Percentiles rank a stretch among this genome's conserved stretches.
These are phyloP conservation scores for Ceratobasidium sp. DNA, from an alignment of 1,284 basidiomycete genomes.

Conservation along the genomic window DNA sequence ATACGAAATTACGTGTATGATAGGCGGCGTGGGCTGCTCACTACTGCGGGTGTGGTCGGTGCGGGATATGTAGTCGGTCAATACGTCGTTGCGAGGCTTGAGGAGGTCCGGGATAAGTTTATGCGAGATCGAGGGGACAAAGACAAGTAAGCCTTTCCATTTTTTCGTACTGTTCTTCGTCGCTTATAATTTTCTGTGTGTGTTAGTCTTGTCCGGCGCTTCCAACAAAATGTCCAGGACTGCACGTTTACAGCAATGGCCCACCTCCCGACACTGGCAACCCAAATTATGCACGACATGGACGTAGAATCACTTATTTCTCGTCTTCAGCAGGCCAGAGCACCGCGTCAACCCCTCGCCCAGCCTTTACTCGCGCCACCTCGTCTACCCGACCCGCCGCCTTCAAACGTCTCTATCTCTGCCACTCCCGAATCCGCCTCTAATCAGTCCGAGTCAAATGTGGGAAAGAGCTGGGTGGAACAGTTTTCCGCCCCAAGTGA, in stretches of 20 bases:
- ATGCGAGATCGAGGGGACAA: conserved; percentile 72
- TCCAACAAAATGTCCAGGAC: conserved; percentile 85
- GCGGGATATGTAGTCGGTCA: conserved; percentile 73
- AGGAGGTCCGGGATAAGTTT: conserved; percentile 75
- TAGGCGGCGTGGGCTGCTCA: conserved; percentile 59
- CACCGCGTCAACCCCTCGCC: conserved; percentile 26
- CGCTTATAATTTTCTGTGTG: neutral
- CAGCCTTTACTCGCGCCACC: conserved; percentile 24
- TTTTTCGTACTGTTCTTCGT: neutral
- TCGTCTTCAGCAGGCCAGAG: conserved; percentile 65
- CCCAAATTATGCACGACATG: conserved; percentile 78
- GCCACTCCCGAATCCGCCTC: conserved; percentile 8
- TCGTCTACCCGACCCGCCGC: conserved; percentile 31
- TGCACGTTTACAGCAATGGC: conserved; percentile 83
- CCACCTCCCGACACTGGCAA: conserved; percentile 78
- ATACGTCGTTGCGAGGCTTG: conserved; percentile 73
- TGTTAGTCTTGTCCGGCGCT: conserved; percentile 58
- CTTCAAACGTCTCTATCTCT: conserved; percentile 40
- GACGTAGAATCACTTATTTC: conserved; percentile 83
- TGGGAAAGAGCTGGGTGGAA: conserved; percentile 64
- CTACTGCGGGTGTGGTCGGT: conserved; percentile 63
- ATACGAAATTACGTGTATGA: conserved; percentile 62
- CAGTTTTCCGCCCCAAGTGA: conserved; percentile 52
- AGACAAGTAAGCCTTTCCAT: conserved; percentile 70
- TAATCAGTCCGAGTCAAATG: conserved; percentile 18